These are phyloP conservation scores for Coelastrella sp. DNA, from an alignment of 139 green algal species.

Conservation along the genomic window DNA sequence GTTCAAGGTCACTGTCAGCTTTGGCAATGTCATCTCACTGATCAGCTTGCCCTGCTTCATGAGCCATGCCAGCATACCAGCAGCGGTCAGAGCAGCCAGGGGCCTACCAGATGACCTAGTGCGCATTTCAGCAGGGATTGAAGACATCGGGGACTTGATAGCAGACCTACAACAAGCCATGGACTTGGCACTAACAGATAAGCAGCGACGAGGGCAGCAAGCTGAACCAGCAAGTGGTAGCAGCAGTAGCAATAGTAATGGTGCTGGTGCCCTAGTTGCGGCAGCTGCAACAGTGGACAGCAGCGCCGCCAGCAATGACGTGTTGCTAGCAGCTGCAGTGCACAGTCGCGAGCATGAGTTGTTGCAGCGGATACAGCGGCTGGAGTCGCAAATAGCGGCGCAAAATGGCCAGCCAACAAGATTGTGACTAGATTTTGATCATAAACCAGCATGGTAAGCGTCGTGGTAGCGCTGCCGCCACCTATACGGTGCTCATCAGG, in stretches of 20 bases:
- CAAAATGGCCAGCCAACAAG: background rate
- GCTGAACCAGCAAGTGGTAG: background rate
- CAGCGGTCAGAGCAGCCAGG: slow-evolving; percentile 85
- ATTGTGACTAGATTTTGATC: background rate
- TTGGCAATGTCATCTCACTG: slow-evolving; percentile 77
- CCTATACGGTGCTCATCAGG: no score
- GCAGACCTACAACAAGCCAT: slow-evolving; percentile 72
- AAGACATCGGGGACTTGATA: slow-evolving; percentile 89
- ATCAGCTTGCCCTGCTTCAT: slow-evolving; percentile 99
- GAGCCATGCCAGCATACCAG: slow-evolving; percentile 92
- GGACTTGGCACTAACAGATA: slow-evolving; percentile 47
- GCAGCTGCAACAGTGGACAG: background rate
- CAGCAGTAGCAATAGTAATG: slow-evolving; percentile 31
- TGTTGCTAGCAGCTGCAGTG: slow-evolving; percentile 6
- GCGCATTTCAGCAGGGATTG: slow-evolving; percentile 92
- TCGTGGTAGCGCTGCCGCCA: no score
- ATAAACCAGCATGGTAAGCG: background rate
- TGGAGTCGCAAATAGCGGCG: slow-evolving; percentile 47
- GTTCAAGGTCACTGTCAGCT: slow-evolving; percentile 26
- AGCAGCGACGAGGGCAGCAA: slow-evolving; percentile 16
- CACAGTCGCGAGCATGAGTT: slow-evolving; percentile 48
- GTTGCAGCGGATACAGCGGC: slow-evolving; percentile 51
- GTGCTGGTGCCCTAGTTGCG: background rate
- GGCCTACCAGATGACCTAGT: slow-evolving; percentile 97
- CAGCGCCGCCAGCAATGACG: background rate